These are phyloP conservation scores for Lumnitzera racemosa DNA, from an alignment of 345 rosid genomes.

Conservation along the genomic window DNA sequence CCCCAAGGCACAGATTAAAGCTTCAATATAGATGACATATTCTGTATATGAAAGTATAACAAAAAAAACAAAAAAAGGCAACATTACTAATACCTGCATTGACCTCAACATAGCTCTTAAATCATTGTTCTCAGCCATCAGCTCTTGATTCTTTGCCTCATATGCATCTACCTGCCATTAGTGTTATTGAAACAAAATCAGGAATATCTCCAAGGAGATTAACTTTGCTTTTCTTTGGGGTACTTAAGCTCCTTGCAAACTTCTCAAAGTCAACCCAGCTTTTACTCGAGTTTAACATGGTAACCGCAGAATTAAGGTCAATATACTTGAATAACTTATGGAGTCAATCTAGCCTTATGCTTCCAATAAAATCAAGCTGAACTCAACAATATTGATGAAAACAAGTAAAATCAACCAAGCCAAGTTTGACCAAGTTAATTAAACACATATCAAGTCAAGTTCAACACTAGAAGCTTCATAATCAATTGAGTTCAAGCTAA, in stretches of 20 bases:
- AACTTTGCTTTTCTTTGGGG: too few species aligned
- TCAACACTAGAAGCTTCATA: too few species aligned
- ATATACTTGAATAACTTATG: too few species aligned
- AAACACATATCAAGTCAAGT: too few species aligned
- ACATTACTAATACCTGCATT: slow-evolving; percentile 53
- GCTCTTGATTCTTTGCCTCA: slow-evolving; percentile 88
- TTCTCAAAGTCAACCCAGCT: too few species aligned
- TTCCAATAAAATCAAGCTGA: too few species aligned
- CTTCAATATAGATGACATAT: slow-evolving; percentile 1
- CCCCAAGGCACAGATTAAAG: neutral
- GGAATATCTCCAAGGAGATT: neutral
- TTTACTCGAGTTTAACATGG: too few species aligned
- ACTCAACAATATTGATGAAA: neutral
- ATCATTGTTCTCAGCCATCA: slow-evolving; percentile 81
- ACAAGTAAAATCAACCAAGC: neutral
- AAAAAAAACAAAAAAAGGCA: neutral
- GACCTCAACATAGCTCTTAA: slow-evolving; percentile 83
- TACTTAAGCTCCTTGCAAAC: too few species aligned
- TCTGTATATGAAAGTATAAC: neutral
- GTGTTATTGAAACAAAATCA: neutral
- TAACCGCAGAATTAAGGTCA: too few species aligned
- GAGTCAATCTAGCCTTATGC: too few species aligned
- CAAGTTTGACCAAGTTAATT: too few species aligned
- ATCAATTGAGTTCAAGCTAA: too few species aligned
- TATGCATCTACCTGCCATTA: slow-evolving; percentile 81